Evolutionary conservation across 345 rosid genomes (phyloP), one percentile per base, ranked within the genome.

Genomic region (Gossypium stocksii): DNA sequence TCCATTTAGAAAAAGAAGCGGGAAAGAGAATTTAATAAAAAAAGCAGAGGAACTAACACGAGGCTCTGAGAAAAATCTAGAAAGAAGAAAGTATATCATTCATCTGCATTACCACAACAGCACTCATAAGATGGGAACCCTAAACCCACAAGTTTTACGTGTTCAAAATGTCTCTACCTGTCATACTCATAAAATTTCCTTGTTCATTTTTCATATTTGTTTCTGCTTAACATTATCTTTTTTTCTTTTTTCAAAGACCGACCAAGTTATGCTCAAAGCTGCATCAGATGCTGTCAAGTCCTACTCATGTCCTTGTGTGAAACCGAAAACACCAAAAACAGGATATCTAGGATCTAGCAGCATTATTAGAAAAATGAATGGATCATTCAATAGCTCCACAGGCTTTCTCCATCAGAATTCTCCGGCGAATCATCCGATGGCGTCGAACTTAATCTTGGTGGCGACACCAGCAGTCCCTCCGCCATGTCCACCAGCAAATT

Each of bases 401-500:
- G 80, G 52, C 82, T 86, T 71, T 87, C 86, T 48, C 81, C 90
- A 68, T 87, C 86, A 0, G 87, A 85, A 78, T 83, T 87, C 80
- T 84, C 93, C 44, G 85, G 86, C 4, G 92, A 93, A 60, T 87
- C 84, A 73, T 89, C 86, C 0, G 85, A 78, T 13, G 78, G 84
- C 41, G 91, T 74, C 23, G 84, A 75, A 72, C 75, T 81, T 74
- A 93, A 84, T 59, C 94, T 80, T 6, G 97, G 98, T 0, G 97
- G 97, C 2, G 93, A 84, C 77, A 92, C 78, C 87, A 94, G 74
- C 97, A 94, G 85, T 56, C 97, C 98, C 79, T 86, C 97, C 0
- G 98, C 98, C 98, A 92, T 92, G 79, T 90, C 89, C 78, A 89
- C 94, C 66, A 94, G 75, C 78, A 94, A 73, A 80, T 83, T 88